Conservation (phyloP, 345 rosid genomes). For the Anacardium occidentale region DNA sequence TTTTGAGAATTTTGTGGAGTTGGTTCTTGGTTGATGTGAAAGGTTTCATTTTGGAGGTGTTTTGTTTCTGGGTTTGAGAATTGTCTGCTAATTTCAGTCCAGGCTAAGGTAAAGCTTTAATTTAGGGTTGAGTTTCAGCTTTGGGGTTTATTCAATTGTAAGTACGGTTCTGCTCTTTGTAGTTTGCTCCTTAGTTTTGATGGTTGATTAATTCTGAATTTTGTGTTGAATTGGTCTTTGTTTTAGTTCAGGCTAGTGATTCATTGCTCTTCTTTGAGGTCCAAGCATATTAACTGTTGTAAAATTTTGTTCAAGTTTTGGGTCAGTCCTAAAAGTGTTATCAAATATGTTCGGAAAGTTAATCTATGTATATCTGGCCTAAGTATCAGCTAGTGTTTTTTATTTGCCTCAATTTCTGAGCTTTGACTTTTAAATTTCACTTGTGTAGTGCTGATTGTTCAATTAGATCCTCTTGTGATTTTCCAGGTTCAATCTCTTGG, state of each 20-base stretch:
- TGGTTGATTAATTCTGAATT: neutral
- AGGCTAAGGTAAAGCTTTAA: slow-evolving; percentile 4
- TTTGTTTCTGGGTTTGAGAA: slow-evolving; percentile 4
- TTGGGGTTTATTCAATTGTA: neutral
- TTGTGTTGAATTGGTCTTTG: neutral
- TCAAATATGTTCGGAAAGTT: neutral
- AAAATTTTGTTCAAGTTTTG: neutral
- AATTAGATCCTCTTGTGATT: slow-evolving; percentile 25
- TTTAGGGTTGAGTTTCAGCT: neutral
- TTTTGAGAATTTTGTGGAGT: neutral
- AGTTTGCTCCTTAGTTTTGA: neutral
- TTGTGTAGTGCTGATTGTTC: slow-evolving; percentile 8
- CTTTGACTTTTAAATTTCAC: slow-evolving; percentile 11
- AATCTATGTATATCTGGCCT: slow-evolving; percentile 1
- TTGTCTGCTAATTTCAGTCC: neutral
- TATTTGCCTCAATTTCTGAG: slow-evolving; percentile 5
- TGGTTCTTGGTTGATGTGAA: slow-evolving; percentile 12
- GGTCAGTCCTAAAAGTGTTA: neutral
- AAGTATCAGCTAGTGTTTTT: slow-evolving; percentile 2
- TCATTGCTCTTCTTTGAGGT: neutral
- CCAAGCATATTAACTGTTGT: neutral
- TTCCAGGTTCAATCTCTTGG: slow-evolving; percentile 32
- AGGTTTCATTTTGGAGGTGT: neutral
- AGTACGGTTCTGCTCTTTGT: neutral
- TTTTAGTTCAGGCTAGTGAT: slow-evolving; percentile 3